A percentile compares a stretch with the other conserved stretches of the same genome.
These are phyloP conservation scores for Dipteronia sinensis DNA, from an alignment of 345 rosid genomes.

Conservation along the genomic window DNA sequence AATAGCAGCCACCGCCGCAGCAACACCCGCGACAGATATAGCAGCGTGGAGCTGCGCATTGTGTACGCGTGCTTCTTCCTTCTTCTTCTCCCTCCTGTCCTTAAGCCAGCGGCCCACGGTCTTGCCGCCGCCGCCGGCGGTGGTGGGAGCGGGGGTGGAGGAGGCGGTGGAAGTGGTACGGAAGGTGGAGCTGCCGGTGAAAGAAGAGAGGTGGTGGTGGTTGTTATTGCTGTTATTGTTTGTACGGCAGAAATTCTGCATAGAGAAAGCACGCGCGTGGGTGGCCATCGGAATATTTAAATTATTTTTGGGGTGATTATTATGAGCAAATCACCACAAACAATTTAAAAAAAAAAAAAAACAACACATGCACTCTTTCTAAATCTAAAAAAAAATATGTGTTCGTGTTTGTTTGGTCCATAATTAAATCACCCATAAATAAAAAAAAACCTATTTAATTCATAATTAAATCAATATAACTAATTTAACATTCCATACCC, in stretches of 20 bases:
- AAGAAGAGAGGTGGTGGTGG: neutral
- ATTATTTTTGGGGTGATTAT: neutral
- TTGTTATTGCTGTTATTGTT: constrained; percentile 28
- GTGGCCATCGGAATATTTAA: neutral
- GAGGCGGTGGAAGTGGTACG: constrained; percentile 41
- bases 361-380: neutral
- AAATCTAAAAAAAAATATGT: neutral
- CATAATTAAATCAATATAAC: too few species aligned
- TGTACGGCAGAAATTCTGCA: constrained; percentile 60
- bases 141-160: constrained; percentile 28
- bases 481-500: neutral
- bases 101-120: constrained; percentile 88
- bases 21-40: constrained; percentile 77
- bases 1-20: constrained; percentile 83
- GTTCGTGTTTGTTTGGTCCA: neutral
- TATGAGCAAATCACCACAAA: neutral
- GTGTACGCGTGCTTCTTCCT: constrained; percentile 75
- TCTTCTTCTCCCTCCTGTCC: constrained; percentile 84
- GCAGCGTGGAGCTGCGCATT: constrained; percentile 89
- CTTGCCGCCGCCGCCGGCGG: constrained; percentile 63
- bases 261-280: neutral
- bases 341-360: neutral
- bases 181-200: constrained; percentile 26
- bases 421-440: neutral
- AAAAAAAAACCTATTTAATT: too few species aligned